Evolutionary conservation across 441 rosid genomes (phyloP).

Genomic region (Gossypium lobatum): DNA sequence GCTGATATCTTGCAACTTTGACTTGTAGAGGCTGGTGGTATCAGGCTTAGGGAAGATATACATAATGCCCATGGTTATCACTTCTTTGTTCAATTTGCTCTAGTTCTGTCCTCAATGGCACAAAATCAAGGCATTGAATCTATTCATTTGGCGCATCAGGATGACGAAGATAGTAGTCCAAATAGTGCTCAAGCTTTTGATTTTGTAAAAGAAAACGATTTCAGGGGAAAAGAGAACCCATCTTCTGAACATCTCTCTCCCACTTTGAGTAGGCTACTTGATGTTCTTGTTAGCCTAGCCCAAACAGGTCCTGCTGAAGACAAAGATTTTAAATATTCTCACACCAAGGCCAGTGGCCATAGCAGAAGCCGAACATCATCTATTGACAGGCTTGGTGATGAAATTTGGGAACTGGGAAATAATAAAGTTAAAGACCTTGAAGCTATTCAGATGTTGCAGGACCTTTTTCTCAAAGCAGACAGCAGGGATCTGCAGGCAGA

Average conservation of each 20-base stretch:
- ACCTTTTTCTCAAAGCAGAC: constrained; percentile 93
- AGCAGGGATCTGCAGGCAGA: constrained; percentile 88
- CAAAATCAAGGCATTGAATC: constrained; percentile 37
- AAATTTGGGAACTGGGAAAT: constrained; percentile 74
- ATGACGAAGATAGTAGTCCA: constrained; percentile 28
- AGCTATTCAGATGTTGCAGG: constrained; percentile 99
- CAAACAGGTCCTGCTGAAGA: constrained; percentile 84
- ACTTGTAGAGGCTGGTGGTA: constrained; percentile 86
- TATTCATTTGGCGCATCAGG: constrained; percentile 25
- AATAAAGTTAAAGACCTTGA: constrained; percentile 96
- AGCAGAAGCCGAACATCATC: constrained; percentile 13
- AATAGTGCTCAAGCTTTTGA: constrained; percentile 33
- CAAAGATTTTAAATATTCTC: constrained; percentile 55
- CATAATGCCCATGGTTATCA: constrained; percentile 99
- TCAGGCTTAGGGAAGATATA: constrained; percentile 96
- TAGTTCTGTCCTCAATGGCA: constrained; percentile 71
- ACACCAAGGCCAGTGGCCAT: constrained; percentile 30
- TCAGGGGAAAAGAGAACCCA: constrained; percentile 42
- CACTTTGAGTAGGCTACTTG: constrained; percentile 88
- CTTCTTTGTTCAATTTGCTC: constrained; percentile 97
- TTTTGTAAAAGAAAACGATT: constrained; percentile 25
- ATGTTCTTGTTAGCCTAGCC: constrained; percentile 93
- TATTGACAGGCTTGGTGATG: constrained; percentile 37
- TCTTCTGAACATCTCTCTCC: constrained; percentile 56
- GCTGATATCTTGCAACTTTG: constrained; percentile 38